A percentile compares a stretch with the other conserved stretches of the same genome.
phyloP scores from a whole-genome alignment of 2,329 filamentous ascomycete genomes.

The Epichloe glyceriae region DNA sequence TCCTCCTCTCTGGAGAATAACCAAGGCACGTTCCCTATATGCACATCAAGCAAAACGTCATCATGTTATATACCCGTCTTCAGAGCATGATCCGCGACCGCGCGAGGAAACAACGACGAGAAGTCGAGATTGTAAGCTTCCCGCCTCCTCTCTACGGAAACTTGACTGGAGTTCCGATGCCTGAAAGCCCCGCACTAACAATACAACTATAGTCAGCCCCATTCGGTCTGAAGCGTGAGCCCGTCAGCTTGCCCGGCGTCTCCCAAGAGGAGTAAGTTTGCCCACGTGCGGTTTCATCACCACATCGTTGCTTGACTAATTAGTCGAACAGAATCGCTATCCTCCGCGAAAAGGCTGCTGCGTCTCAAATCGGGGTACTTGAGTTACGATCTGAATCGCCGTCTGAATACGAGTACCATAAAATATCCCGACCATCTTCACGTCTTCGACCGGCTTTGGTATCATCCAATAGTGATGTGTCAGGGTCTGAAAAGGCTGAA shows the following conservation, averaged over 20 bases:
- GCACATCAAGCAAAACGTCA: conserved; percentile 29
- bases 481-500: neutral
- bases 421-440: conserved; percentile 6
- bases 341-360: conserved; percentile 39
- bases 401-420: conserved; percentile 4
- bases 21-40: conserved; percentile 8
- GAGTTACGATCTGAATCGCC: conserved; percentile 13
- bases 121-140: conserved; percentile 33
- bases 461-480: neutral
- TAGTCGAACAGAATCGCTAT: conserved; percentile 28
- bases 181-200: neutral
- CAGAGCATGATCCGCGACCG: conserved; percentile 27
- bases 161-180: neutral
- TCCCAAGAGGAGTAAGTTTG: conserved; percentile 44
- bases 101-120: conserved; percentile 28
- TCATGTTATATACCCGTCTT: conserved; percentile 30
- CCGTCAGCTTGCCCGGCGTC: conserved; percentile 39
- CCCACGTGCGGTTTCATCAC: no score
- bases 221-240: conserved; percentile 44
- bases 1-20: neutral
- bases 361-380: conserved; percentile 33
- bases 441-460: conserved; percentile 1
- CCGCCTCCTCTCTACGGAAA: neutral
- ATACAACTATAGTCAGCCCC: conserved; percentile 35
- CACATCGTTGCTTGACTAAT: neutral